phyloP scores from a whole-genome alignment of 1,284 basidiomycete species.

The Sanghuangporus weigelae region DNA sequence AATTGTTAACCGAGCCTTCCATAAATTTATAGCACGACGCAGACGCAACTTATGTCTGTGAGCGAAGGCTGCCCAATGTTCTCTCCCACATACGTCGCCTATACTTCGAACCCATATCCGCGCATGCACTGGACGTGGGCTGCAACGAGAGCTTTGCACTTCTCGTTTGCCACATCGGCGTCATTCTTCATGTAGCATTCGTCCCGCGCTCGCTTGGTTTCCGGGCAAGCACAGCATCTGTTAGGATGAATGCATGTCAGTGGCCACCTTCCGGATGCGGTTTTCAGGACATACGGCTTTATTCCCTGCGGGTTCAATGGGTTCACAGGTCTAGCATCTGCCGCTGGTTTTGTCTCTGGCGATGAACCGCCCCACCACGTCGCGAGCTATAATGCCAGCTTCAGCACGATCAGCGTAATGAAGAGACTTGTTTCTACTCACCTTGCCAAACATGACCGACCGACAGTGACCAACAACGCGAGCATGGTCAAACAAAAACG shows the following conservation, averaged over 20 bases:
- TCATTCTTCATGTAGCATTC: conserved; percentile 86
- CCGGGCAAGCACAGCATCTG: conserved; percentile 93
- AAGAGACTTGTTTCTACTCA: not conserved
- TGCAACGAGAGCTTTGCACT: conserved; percentile 77
- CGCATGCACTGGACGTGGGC: conserved; percentile 90
- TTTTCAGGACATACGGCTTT: conserved; percentile 68
- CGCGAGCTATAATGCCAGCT: not conserved
- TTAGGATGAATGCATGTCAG: not conserved
- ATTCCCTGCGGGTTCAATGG: conserved; percentile 86
- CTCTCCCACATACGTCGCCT: not conserved
- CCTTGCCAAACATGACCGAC: not conserved
- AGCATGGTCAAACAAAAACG: not conserved
- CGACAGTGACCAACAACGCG: not conserved
- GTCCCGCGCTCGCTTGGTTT: conserved; percentile 88
- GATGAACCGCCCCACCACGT: conserved; percentile 2
- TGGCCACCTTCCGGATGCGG: not conserved
- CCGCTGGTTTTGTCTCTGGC: conserved; percentile 4
- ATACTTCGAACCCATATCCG: conserved; percentile 75
- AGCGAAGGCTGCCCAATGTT: no score
- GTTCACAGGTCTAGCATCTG: conserved; percentile 34
- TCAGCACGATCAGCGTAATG: not conserved
- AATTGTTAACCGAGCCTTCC: no score
- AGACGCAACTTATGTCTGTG: no score
- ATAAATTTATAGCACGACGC: no score
- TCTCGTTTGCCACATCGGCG: conserved; percentile 63